Evolutionary conservation across 495 filamentous ascomycete species (phyloP).

Genomic region (Tuber indicum): DNA sequence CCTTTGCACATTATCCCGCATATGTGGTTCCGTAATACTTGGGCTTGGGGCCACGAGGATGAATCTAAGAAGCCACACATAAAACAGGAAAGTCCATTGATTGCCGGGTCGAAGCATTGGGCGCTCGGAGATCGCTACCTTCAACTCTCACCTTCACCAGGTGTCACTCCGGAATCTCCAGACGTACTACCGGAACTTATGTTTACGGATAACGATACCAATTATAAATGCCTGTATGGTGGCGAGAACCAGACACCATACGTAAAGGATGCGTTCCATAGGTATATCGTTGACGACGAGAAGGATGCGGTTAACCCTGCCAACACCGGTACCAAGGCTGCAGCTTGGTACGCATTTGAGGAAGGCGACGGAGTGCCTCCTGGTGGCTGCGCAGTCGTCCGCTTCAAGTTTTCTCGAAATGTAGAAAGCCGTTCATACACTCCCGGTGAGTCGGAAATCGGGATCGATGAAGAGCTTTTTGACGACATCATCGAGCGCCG

Average conservation of each 20-base stretch:
- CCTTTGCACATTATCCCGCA: constrained; percentile 90
- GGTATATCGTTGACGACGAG: constrained; percentile 74
- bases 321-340: constrained; percentile 76
- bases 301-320: constrained; percentile 74
- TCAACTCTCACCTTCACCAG: constrained; percentile 82
- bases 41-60: constrained; percentile 78
- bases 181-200: constrained; percentile 77
- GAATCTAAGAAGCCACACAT: constrained; percentile 69
- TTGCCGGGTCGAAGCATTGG: constrained; percentile 65
- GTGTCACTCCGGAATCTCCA: constrained; percentile 64
- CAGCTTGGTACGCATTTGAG: constrained; percentile 87
- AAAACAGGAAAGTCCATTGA: constrained; percentile 54
- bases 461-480: constrained; percentile 79
- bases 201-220: constrained; percentile 95
- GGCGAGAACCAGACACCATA: constrained; percentile 71
- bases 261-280: constrained; percentile 93
- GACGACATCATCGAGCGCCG: constrained; percentile 86
- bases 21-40: constrained; percentile 95
- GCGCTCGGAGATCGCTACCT: constrained; percentile 76
- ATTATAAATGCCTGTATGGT: constrained; percentile 67
- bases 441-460: constrained; percentile 17
- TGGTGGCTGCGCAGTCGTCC: constrained; percentile 89
- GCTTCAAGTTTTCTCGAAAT: constrained; percentile 69
- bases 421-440: constrained; percentile 24
- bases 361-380: constrained; percentile 78